Evolutionary conservation across 163 green algal species (phyloP).

Genomic region (Trebouxiophyceae sp.): DNA sequence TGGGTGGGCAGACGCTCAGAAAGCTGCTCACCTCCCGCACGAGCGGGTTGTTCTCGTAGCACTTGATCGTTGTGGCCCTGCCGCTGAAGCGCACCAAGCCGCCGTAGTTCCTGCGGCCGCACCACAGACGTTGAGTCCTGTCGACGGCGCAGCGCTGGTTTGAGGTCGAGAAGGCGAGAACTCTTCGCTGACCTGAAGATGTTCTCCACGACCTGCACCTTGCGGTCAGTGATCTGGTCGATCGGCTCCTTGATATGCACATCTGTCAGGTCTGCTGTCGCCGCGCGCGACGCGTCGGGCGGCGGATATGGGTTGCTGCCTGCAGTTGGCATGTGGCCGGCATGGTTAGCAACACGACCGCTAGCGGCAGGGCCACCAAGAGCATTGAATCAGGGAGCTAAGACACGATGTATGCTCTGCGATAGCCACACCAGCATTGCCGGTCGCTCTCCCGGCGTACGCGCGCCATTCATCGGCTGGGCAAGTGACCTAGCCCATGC

Average conservation of each 20-base stretch:
- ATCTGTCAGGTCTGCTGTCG: constrained; percentile 79
- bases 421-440: too few species aligned
- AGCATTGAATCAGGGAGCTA: too few species aligned
- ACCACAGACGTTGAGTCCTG: neutral
- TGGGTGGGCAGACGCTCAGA: neutral
- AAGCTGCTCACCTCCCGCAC: constrained; percentile 50
- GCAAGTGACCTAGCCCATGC: too few species aligned
- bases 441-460: too few species aligned
- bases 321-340: too few species aligned
- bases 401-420: too few species aligned
- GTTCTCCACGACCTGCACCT: constrained; percentile 61
- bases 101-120: constrained; percentile 56
- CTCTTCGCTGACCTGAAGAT: constrained; percentile 29
- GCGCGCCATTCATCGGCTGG: too few species aligned
- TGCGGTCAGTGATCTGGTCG: constrained; percentile 46
- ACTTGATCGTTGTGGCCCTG: constrained; percentile 61
- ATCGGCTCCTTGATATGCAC: constrained; percentile 72
- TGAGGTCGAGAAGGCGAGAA: neutral
- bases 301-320: constrained; percentile 20
- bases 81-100: constrained; percentile 64
- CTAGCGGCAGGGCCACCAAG: too few species aligned
- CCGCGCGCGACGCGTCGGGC: constrained; percentile 40
- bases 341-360: too few species aligned
- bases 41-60: constrained; percentile 86
- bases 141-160: neutral